A percentile compares a stretch with the other conserved stretches of the same genome.
Evolutionary conservation across 345 rosid genomes (phyloP).

Genomic region (Sisymbrium altissimum): DNA sequence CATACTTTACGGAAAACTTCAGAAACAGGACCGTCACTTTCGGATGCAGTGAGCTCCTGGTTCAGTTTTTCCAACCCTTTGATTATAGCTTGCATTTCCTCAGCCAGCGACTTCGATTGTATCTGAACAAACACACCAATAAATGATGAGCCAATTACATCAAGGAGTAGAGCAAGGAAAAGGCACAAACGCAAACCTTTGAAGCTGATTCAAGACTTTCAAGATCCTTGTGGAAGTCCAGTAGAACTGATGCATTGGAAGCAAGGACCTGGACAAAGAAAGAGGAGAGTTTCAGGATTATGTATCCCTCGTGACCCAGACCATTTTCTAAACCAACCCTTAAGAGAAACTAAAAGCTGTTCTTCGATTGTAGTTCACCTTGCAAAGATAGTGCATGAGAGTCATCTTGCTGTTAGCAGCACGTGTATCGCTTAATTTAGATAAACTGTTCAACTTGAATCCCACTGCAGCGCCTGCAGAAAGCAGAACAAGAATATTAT

Average conservation of each 20-base stretch:
- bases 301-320: background rate
- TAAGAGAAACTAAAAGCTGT: background rate
- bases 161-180: background rate
- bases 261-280: conserved; percentile 58
- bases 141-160: background rate
- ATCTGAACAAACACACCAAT: conserved; percentile 48
- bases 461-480: conserved; percentile 89
- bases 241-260: conserved; percentile 55
- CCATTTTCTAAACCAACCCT: background rate
- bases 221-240: conserved; percentile 81
- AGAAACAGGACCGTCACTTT: conserved; percentile 88
- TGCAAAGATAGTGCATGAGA: conserved; percentile 96
- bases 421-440: conserved; percentile 79
- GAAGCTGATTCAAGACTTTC: conserved; percentile 77
- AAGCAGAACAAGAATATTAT: background rate
- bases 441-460: conserved; percentile 88
- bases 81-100: conserved; percentile 96
- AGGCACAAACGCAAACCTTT: conserved; percentile 51
- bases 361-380: conserved; percentile 39
- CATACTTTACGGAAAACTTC: conserved; percentile 74
- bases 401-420: conserved; percentile 90
- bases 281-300: background rate
- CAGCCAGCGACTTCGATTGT: conserved; percentile 91
- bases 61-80: conserved; percentile 86
- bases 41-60: conserved; percentile 82